phyloP scores from a whole-genome alignment of 768 basidiomycete genomes.

The Boletus vermiculosoides region DNA sequence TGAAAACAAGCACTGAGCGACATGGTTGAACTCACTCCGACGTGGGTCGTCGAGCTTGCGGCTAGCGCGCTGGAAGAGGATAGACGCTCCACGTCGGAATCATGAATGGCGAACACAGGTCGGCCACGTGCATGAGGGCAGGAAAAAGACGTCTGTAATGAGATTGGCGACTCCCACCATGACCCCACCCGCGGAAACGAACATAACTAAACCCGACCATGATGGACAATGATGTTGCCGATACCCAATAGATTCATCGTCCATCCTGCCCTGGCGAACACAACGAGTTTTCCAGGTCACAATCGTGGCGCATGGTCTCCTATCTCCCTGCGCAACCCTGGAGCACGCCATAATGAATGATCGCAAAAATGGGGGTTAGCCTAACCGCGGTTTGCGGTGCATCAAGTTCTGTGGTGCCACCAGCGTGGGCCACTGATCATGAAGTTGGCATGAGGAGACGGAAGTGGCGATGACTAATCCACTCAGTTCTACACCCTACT shows the following conservation, averaged over 20 bases:
- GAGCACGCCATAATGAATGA: slow-evolving; percentile 1
- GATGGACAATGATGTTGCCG: neutral
- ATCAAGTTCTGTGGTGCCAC: neutral
- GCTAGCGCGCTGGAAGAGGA: neutral
- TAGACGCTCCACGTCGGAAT: neutral
- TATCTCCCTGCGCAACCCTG: slow-evolving; percentile 11
- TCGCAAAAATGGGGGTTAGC: slow-evolving; percentile 1
- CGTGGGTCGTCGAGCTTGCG: neutral
- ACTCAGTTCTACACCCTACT: neutral
- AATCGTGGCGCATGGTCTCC: slow-evolving; percentile 2
- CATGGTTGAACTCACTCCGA: neutral
- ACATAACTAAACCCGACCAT: neutral
- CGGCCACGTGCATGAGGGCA: slow-evolving; percentile 17
- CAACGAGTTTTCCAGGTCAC: neutral
- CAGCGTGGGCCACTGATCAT: neutral
- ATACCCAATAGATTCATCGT: neutral
- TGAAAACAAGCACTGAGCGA: neutral
- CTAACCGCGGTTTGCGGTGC: slow-evolving; percentile 4
- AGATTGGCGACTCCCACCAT: neutral
- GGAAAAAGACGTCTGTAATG: slow-evolving; percentile 8
- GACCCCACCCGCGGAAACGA: slow-evolving; percentile 6
- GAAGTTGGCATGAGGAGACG: neutral
- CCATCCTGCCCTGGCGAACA: neutral
- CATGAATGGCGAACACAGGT: slow-evolving; percentile 7
- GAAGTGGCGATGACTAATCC: neutral